phyloP scores from a whole-genome alignment of 2,329 filamentous ascomycete species.

The Fusarium cicatricum region DNA sequence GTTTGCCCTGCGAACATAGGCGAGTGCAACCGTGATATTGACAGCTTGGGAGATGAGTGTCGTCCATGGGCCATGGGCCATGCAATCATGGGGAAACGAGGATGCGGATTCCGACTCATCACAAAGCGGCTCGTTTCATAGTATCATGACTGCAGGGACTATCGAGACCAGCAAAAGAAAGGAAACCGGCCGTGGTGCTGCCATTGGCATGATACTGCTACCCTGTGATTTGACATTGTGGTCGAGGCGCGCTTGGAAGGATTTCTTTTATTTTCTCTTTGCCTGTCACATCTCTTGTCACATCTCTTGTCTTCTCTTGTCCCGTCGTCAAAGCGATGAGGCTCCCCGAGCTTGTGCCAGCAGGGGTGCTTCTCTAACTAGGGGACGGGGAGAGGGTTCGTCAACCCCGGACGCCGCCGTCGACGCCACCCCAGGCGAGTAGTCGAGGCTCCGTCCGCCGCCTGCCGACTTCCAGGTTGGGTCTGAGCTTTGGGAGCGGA shows the following conservation, averaged over 20 bases:
- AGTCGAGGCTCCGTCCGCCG: no score
- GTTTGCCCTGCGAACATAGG: neutral
- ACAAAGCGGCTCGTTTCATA: slow-evolving; percentile 1
- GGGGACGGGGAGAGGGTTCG: neutral
- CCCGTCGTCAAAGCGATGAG: neutral
- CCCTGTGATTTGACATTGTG: neutral
- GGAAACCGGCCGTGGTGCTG: no score
- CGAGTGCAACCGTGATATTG: slow-evolving; percentile 13
- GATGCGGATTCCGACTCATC: slow-evolving; percentile 2
- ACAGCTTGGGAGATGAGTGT: no score
- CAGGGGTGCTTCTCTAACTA: slow-evolving; percentile 1
- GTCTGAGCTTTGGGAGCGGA: neutral
- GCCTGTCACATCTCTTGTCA: no score
- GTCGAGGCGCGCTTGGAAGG: no score
- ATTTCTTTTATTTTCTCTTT: no score
- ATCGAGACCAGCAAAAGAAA: no score
- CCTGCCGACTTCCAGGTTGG: no score
- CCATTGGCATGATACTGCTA: slow-evolving; percentile 5
- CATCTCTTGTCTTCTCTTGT: no score
- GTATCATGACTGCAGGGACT: slow-evolving; percentile 8
- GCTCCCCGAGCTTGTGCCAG: slow-evolving; percentile 1
- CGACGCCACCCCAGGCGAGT: no score
- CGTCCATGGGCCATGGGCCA: neutral
- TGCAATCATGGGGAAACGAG: slow-evolving; percentile 1
- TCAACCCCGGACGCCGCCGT: slow-evolving; percentile 2